Evolutionary conservation across 176 grass and related monocot species (phyloP).

Genomic region (Lolium perenne): DNA sequence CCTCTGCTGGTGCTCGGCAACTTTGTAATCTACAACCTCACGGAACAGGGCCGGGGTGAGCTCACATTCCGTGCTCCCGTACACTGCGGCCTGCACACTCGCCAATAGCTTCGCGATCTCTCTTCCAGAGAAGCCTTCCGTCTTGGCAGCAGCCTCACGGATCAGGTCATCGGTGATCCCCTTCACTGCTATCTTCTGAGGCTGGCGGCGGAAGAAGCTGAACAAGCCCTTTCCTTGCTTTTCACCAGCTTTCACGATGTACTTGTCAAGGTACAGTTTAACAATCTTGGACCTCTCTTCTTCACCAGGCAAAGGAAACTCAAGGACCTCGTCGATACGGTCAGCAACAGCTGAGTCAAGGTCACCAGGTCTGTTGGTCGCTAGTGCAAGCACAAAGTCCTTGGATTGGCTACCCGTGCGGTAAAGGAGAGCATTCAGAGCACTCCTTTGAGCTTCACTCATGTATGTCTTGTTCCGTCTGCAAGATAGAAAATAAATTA

Average conservation of each 20-base stretch:
- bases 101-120: conserved; percentile 95
- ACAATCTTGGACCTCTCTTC: conserved; percentile 85
- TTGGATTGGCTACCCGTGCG: conserved; percentile 95
- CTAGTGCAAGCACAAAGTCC: conserved; percentile 93
- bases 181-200: conserved; percentile 84
- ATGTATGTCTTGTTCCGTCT: conserved; percentile 98
- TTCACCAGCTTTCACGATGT: conserved; percentile 74
- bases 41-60: conserved; percentile 79
- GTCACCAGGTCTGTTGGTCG: conserved; percentile 94
- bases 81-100: conserved; percentile 80
- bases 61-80: conserved; percentile 88
- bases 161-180: conserved; percentile 81
- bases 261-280: conserved; percentile 92
- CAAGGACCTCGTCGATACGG: conserved; percentile 94
- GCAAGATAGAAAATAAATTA: conserved; percentile 41
- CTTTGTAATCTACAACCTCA: conserved; percentile 95
- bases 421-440: conserved; percentile 96
- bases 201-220: conserved; percentile 63
- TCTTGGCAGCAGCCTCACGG: conserved; percentile 81
- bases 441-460: conserved; percentile 99
- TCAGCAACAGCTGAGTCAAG: conserved; percentile 90
- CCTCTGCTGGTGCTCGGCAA: conserved; percentile 93
- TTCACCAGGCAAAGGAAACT: conserved; percentile 93
- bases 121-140: conserved; percentile 93
- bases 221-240: conserved; percentile 59